Percentiles rank a stretch among this genome's conserved stretches.
Evolutionary conservation across 2,329 filamentous ascomycete genomes (phyloP).

Genomic region (Neocatenulostroma microsporum): DNA sequence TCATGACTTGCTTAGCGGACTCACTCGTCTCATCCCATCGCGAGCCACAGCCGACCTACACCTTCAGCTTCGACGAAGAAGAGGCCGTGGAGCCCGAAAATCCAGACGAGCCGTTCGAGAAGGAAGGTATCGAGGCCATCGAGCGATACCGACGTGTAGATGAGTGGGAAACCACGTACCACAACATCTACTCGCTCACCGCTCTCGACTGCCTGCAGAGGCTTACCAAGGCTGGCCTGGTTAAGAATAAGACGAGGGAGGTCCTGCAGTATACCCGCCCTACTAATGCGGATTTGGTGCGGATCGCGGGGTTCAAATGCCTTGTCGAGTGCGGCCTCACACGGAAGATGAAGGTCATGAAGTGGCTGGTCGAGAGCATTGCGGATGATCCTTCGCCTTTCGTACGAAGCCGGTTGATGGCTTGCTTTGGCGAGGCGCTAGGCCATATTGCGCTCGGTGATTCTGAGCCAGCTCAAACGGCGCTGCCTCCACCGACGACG

Average conservation of each 20-base stretch:
- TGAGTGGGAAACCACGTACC: constrained; percentile 59
- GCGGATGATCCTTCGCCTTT: constrained; percentile 51
- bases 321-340: constrained; percentile 50
- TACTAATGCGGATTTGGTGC: constrained; percentile 53
- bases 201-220: constrained; percentile 53
- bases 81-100: constrained; percentile 34
- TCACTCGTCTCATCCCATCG: constrained; percentile 40
- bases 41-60: constrained; percentile 20
- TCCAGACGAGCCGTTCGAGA: constrained; percentile 48
- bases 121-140: constrained; percentile 53
- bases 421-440: constrained; percentile 48
- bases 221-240: constrained; percentile 47
- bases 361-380: constrained; percentile 51
- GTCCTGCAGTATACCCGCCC: constrained; percentile 55
- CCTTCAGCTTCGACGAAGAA: constrained; percentile 38
- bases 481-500: constrained; percentile 27
- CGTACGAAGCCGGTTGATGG: constrained; percentile 47
- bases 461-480: constrained; percentile 24
- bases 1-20: constrained; percentile 59
- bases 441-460: constrained; percentile 54
- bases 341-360: constrained; percentile 45
- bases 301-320: constrained; percentile 52
- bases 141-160: constrained; percentile 57
- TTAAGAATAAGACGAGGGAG: constrained; percentile 47
- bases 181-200: constrained; percentile 56